phyloP scores from a whole-genome alignment of 805 yeast genomes.

The Zygotorulaspora danielsina region DNA sequence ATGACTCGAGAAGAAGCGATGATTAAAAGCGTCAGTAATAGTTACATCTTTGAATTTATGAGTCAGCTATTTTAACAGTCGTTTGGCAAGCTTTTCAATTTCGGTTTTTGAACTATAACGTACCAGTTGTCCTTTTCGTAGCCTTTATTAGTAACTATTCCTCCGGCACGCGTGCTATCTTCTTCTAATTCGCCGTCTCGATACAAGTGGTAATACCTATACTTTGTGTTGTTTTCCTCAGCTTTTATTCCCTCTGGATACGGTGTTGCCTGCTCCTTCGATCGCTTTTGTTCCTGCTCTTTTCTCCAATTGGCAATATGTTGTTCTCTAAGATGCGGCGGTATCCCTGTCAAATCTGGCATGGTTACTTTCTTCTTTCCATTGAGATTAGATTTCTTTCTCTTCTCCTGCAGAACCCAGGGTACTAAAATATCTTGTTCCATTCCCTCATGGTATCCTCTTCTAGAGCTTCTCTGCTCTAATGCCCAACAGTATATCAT shows the following conservation, averaged over 20 bases:
- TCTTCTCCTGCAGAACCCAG: conserved; percentile 71
- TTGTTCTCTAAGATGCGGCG: conserved; percentile 29
- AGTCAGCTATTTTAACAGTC: too few relatives aligned
- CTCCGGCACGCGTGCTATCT: conserved; percentile 71
- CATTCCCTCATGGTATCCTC: conserved; percentile 90
- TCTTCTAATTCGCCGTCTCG: conserved; percentile 74
- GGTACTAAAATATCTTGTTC: conserved; percentile 94
- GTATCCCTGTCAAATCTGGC: conserved; percentile 26
- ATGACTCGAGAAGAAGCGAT: too few relatives aligned
- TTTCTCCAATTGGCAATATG: conserved; percentile 26
- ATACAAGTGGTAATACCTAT: conserved; percentile 86
- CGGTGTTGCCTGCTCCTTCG: conserved; percentile 19
- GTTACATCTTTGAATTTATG: too few relatives aligned
- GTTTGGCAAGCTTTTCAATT: too few relatives aligned
- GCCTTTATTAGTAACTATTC: conserved; percentile 60
- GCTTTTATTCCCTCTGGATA: conserved; percentile 20
- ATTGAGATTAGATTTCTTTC: conserved; percentile 30
- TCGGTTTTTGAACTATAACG: conserved; percentile 45
- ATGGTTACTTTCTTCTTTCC: conserved; percentile 3
- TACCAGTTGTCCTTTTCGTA: conserved; percentile 97
- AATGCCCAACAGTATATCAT: conserved; percentile 95
- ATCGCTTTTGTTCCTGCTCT: conserved; percentile 26
- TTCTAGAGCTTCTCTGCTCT: conserved; percentile 79
- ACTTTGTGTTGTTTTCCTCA: conserved; percentile 49
- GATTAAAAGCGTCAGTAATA: too few relatives aligned